Percentiles rank a stretch among this genome's conserved stretches.
Evolutionary conservation across 1,139 yeast species (phyloP).

Genomic region (Meyerozyma athensensis): DNA sequence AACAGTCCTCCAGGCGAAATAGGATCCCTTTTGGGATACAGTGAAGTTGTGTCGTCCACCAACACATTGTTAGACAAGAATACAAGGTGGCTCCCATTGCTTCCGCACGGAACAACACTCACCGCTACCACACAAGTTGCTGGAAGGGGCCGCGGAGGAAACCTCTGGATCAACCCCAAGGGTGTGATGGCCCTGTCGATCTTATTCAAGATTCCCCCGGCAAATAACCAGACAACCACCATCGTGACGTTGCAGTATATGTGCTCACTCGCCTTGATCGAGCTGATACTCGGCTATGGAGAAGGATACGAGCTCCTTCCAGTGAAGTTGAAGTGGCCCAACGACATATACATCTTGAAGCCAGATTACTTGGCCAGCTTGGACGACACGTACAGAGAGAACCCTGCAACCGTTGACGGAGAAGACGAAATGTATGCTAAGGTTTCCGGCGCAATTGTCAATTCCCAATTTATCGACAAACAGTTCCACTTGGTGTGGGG

Average conservation of each 20-base stretch:
- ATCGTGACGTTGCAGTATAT: conserved; percentile 85
- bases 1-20: conserved; percentile 27
- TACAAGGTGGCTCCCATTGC: conserved; percentile 45
- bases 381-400: conserved; percentile 13
- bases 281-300: conserved; percentile 63
- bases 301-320: conserved; percentile 73
- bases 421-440: conserved; percentile 56
- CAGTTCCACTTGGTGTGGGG: conserved; percentile 71
- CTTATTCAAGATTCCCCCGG: conserved; percentile 58
- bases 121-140: conserved; percentile 81
- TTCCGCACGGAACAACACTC: conserved; percentile 72
- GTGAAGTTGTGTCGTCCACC: conserved; percentile 90
- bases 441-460: conserved; percentile 80
- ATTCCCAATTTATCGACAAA: conserved; percentile 60
- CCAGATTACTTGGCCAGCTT: conserved; percentile 48
- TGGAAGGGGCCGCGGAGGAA: conserved; percentile 94
- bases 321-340: conserved; percentile 91
- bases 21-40: conserved; percentile 68
- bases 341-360: conserved; percentile 74
- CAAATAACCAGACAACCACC: conserved; percentile 24
- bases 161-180: conserved; percentile 90
- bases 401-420: conserved; percentile 33
- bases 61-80: conserved; percentile 74
- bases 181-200: conserved; percentile 87
- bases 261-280: conserved; percentile 77